Conservation (phyloP, 1,139 yeast species). For the Suhomyces chickasaworum region DNA sequence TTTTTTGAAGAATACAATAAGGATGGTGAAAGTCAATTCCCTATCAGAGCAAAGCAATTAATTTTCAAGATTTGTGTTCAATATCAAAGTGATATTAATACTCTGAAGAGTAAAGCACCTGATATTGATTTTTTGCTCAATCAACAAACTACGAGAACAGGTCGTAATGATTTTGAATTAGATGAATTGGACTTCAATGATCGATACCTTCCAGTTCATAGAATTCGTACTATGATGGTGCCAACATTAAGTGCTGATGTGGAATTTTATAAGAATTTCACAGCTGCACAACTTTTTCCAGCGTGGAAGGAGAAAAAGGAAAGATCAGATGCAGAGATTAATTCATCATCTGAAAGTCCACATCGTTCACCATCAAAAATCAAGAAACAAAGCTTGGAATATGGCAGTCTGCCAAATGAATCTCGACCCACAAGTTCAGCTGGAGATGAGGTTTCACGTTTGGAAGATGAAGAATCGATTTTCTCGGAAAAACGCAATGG, state of each 20-base stretch:
- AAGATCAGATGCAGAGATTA: neutral
- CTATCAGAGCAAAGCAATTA: conserved; percentile 9
- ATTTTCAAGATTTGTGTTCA: conserved; percentile 14
- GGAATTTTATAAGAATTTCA: conserved; percentile 15
- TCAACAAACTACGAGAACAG: conserved; percentile 5
- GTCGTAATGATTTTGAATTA: conserved; percentile 9
- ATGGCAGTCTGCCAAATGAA: neutral
- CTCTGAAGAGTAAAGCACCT: conserved; percentile 8
- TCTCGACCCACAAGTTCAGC: neutral
- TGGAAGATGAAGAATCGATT: neutral
- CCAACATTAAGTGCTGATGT: conserved; percentile 12
- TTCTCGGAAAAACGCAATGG: neutral
- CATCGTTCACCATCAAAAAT: neutral
- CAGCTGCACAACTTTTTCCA: conserved; percentile 17
- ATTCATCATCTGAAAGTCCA: conserved; percentile 3
- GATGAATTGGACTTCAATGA: conserved; percentile 16
- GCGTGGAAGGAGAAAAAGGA: conserved; percentile 1
- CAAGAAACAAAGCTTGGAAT: neutral
- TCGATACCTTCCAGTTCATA: conserved; percentile 18
- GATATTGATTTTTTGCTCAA: conserved; percentile 21
- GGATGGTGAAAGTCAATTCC: conserved; percentile 12
- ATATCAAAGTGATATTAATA: conserved; percentile 12
- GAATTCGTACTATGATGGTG: conserved; percentile 16
- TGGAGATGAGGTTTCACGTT: neutral
- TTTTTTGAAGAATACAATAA: conserved; percentile 14